phyloP scores from a whole-genome alignment of 108 stramenopile genomes.

The Chaetoceros muelleri region DNA sequence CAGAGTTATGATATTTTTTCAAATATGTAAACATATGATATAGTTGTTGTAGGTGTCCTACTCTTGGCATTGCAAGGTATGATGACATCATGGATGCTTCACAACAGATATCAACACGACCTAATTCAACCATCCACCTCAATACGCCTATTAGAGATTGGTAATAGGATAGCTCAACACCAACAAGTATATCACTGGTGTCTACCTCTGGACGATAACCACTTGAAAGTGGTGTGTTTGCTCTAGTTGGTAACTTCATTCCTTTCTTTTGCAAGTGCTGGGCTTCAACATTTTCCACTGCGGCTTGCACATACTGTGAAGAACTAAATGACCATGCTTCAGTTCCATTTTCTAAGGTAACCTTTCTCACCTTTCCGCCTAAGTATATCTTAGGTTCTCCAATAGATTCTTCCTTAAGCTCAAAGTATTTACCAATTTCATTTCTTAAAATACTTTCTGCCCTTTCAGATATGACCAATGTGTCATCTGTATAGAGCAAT shows the following conservation, averaged over 20 bases:
- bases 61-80: neutral
- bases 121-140: too few relatives aligned
- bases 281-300: constrained; percentile 30
- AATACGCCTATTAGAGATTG: constrained; percentile 29
- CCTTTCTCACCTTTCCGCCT: constrained; percentile 23
- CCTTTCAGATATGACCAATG: too few relatives aligned
- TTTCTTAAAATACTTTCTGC: constrained; percentile 5
- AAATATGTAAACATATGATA: constrained; percentile 14
- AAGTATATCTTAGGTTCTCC: constrained; percentile 31
- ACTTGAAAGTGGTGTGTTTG: constrained; percentile 1
- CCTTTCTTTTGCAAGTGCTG: constrained; percentile 2
- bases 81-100: neutral
- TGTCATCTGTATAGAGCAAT: too few relatives aligned
- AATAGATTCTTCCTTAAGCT: constrained; percentile 25
- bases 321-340: constrained; percentile 31
- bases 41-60: neutral
- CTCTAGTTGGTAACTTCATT: neutral
- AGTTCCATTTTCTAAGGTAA: constrained; percentile 19
- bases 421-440: constrained; percentile 27
- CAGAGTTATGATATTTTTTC: constrained; percentile 26
- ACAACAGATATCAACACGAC: neutral
- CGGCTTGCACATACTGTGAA: constrained; percentile 23
- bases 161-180: constrained; percentile 20
- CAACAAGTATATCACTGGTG: neutral
- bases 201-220: constrained; percentile 23